phyloP scores from a whole-genome alignment of 2,329 filamentous ascomycete species.

The Eutypa lata region DNA sequence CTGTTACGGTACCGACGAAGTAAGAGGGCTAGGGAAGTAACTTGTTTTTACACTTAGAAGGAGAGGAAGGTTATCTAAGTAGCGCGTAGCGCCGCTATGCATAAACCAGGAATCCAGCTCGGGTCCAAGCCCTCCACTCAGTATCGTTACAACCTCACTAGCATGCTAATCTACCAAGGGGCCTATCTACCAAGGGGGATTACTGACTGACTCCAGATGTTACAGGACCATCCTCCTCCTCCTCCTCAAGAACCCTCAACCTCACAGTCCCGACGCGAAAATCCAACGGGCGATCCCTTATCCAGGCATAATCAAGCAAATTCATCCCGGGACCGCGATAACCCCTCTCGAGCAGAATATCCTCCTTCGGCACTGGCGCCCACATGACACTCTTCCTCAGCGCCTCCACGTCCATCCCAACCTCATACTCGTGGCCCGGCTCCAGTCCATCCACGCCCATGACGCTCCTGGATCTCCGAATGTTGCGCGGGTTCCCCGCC shows the following conservation, averaged over 20 bases:
- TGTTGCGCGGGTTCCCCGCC: neutral
- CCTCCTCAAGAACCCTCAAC: slow-evolving; percentile 2
- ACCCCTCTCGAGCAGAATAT: slow-evolving; percentile 4
- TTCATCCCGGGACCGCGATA: neutral
- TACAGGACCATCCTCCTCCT: too few species aligned
- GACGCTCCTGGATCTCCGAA: neutral
- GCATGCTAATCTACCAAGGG: too few species aligned
- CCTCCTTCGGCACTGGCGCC: slow-evolving; percentile 1
- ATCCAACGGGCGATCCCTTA: slow-evolving; percentile 3
- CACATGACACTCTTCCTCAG: neutral
- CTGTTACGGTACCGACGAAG: too few species aligned
- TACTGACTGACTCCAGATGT: too few species aligned
- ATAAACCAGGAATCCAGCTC: too few species aligned
- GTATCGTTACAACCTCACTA: too few species aligned
- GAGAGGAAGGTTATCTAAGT: too few species aligned
- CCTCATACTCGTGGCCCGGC: slow-evolving; percentile 3
- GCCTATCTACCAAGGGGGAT: too few species aligned
- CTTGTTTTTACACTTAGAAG: too few species aligned
- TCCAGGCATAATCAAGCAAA: slow-evolving; percentile 2
- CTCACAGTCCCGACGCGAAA: slow-evolving; percentile 1
- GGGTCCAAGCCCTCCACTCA: too few species aligned
- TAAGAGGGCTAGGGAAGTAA: too few species aligned
- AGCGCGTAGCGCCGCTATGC: too few species aligned
- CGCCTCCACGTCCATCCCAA: neutral
- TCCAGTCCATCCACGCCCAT: slow-evolving; percentile 1